A percentile compares a stretch with the other conserved stretches of the same genome.
Conservation (phyloP, 352 stramenopile species). For the Phytopythium vexans region DNA sequence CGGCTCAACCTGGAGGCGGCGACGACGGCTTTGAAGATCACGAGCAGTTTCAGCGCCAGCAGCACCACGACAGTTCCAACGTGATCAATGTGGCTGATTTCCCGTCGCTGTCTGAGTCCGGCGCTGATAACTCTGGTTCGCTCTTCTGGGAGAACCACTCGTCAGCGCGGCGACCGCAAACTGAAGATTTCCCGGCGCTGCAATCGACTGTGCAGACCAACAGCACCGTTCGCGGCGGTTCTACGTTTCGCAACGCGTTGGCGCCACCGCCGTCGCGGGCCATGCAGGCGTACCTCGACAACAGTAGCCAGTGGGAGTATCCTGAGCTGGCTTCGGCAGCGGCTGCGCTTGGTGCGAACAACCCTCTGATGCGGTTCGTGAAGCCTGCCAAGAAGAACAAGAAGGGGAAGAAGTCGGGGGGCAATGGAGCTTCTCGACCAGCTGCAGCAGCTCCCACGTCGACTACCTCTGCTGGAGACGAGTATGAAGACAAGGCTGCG, state of each 20-base stretch:
- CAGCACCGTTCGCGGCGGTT: conserved; percentile 8
- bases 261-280: conserved; percentile 61
- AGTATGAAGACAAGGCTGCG: conserved; percentile 51
- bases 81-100: conserved; percentile 87
- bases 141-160: conserved; percentile 73
- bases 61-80: conserved; percentile 11
- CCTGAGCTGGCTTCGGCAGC: conserved; percentile 59
- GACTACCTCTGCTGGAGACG: conserved; percentile 3
- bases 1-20: no score
- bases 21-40: conserved; percentile 48
- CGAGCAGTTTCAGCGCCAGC: conserved; percentile 36
- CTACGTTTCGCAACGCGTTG: conserved; percentile 69
- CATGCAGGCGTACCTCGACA: conserved; percentile 73
- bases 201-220: conserved; percentile 13
- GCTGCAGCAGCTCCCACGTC: background rate
- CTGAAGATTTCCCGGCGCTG: conserved; percentile 73
- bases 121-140: conserved; percentile 14
- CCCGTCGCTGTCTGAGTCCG: conserved; percentile 56
- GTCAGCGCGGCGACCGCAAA: conserved; percentile 30
- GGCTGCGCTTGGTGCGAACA: conserved; percentile 73
- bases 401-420: conserved; percentile 43
- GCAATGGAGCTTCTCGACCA: background rate
- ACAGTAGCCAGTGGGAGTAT: conserved; percentile 65
- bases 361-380: conserved; percentile 74
- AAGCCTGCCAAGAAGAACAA: conserved; percentile 79